Percentiles rank a stretch among this genome's conserved stretches.
Evolutionary conservation across 1,139 yeast genomes (phyloP).

Genomic region (Blastobotrys buckinghamii): DNA sequence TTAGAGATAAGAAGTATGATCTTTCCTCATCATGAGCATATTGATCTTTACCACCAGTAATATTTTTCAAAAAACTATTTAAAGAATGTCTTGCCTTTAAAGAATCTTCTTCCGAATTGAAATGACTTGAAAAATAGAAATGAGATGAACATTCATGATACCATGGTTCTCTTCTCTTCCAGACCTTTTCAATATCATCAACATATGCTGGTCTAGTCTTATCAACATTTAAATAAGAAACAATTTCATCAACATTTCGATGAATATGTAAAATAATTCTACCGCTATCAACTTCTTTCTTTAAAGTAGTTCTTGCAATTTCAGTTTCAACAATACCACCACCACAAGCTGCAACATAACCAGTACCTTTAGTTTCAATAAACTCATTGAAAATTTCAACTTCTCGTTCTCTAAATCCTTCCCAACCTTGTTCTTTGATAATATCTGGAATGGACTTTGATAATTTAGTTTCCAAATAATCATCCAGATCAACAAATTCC

Average conservation of each 20-base stretch:
- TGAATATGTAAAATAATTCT: constrained; percentile 86
- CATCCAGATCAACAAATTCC: constrained; percentile 73
- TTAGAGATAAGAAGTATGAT: constrained; percentile 69
- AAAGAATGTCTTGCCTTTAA: constrained; percentile 54
- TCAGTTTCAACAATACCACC: constrained; percentile 90
- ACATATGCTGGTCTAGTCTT: constrained; percentile 79
- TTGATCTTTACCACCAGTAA: constrained; percentile 58
- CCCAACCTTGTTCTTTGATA: constrained; percentile 78
- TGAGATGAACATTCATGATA: constrained; percentile 77
- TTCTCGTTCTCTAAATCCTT: constrained; percentile 69
- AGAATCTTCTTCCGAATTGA: constrained; percentile 52
- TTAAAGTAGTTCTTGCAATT: constrained; percentile 57
- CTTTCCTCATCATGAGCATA: constrained; percentile 32
- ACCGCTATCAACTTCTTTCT: constrained; percentile 48
- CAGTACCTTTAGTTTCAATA: constrained; percentile 44
- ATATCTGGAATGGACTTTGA: constrained; percentile 58
- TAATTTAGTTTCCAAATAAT: constrained; percentile 52
- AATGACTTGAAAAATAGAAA: constrained; percentile 72
- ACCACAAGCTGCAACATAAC: constrained; percentile 83
- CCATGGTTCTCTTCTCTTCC: constrained; percentile 76
- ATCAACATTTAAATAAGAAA: constrained; percentile 66
- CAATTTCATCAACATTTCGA: constrained; percentile 78
- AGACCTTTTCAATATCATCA: constrained; percentile 74
- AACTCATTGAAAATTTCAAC: constrained; percentile 50
- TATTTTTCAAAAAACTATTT: constrained; percentile 49